Evolutionary conservation across 163 green algal genomes (phyloP).

Genomic region (Picocystis sp.): DNA sequence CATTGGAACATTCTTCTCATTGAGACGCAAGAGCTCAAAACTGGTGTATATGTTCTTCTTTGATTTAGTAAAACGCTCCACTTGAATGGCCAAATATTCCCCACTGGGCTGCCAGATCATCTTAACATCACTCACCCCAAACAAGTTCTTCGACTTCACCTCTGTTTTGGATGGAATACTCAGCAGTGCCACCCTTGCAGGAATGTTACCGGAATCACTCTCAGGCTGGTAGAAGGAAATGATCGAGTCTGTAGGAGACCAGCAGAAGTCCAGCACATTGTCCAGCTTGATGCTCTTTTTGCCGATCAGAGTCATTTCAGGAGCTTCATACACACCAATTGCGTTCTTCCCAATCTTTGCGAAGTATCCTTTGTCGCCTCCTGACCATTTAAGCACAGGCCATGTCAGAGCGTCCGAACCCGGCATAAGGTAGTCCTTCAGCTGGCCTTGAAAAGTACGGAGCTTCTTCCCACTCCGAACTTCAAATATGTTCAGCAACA

Average conservation of each 20-base stretch:
- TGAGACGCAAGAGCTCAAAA: slow-evolving; percentile 86
- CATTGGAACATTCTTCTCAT: slow-evolving; percentile 78
- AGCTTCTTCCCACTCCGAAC: slow-evolving; percentile 57
- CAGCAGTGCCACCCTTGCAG: slow-evolving; percentile 54
- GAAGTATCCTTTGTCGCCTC: slow-evolving; percentile 38
- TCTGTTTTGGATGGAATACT: slow-evolving; percentile 56
- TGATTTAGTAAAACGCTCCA: slow-evolving; percentile 92
- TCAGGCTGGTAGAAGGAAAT: slow-evolving; percentile 67
- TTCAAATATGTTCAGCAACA: slow-evolving; percentile 69
- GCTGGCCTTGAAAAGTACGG: slow-evolving; percentile 55
- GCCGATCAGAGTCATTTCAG: slow-evolving; percentile 78
- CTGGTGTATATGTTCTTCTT: slow-evolving; percentile 85
- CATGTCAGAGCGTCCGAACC: slow-evolving; percentile 27
- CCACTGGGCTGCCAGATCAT: slow-evolving; percentile 94
- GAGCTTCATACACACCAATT: slow-evolving; percentile 64
- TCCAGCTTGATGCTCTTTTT: slow-evolving; percentile 87
- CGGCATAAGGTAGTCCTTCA: slow-evolving; percentile 33
- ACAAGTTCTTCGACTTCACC: slow-evolving; percentile 93
- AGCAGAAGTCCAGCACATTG: slow-evolving; percentile 70
- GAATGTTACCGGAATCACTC: slow-evolving; percentile 60
- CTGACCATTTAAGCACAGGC: slow-evolving; percentile 83
- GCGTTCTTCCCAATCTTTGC: slow-evolving; percentile 44
- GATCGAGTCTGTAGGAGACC: slow-evolving; percentile 66
- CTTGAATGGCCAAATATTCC: slow-evolving; percentile 88
- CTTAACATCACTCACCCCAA: slow-evolving; percentile 71